These are phyloP conservation scores for Plantago ovata DNA, from an alignment of 257 asterid species.

Conservation along the genomic window DNA sequence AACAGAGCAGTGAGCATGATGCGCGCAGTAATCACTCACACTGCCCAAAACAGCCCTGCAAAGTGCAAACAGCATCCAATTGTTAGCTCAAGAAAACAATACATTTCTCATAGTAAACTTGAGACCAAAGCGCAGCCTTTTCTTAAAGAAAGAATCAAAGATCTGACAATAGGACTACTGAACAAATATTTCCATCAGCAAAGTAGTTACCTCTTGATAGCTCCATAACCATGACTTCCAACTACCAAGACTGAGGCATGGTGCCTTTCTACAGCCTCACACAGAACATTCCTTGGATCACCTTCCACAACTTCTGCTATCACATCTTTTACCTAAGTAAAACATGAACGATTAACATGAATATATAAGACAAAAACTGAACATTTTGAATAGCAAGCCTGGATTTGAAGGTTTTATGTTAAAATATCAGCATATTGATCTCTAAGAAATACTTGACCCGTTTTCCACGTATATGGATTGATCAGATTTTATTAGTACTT, in stretches of 20 bases:
- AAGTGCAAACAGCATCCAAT: not conserved
- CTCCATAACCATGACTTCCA: slow-evolving; percentile 98
- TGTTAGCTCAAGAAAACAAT: not conserved
- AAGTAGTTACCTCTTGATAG: slow-evolving; percentile 60
- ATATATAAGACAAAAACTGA: not conserved
- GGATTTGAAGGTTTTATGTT: not conserved
- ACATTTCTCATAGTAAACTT: no score
- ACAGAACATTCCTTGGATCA: slow-evolving; percentile 81
- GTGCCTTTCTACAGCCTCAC: slow-evolving; percentile 82
- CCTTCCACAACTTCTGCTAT: slow-evolving; percentile 56
- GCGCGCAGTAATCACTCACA: slow-evolving; percentile 75
- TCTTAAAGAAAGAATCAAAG: not conserved
- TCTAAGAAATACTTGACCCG: not conserved
- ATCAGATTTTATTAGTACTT: no score
- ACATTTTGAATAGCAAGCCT: not conserved
- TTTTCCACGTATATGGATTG: not conserved
- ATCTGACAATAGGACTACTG: not conserved
- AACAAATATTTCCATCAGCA: not conserved
- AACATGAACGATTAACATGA: slow-evolving; percentile 6
- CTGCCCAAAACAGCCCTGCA: slow-evolving; percentile 81
- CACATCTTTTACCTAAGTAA: slow-evolving; percentile 52
- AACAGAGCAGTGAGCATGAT: slow-evolving; percentile 81
- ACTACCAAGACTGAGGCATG: slow-evolving; percentile 71
- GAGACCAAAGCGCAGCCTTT: no score
- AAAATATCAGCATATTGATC: not conserved